phyloP scores from a whole-genome alignment of 306 rosid species.

The Fragaria vesca region DNA sequence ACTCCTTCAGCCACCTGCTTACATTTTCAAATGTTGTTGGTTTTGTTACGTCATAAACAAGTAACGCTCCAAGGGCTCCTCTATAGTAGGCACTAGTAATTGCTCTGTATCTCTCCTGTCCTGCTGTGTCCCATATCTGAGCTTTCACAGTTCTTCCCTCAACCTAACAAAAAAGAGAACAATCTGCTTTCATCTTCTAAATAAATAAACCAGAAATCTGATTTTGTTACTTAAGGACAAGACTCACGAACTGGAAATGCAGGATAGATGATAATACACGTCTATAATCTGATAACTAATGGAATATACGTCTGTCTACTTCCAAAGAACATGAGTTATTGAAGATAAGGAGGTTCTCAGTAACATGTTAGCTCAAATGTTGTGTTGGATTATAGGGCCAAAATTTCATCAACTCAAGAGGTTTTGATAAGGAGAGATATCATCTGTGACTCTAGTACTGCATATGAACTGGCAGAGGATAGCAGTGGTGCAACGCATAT shows the following conservation, averaged over 20 bases:
- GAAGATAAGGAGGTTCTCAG: neutral
- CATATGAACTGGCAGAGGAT: neutral
- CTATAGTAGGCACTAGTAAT: conserved; percentile 92
- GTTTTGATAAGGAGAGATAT: neutral
- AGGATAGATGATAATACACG: neutral
- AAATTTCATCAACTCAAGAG: neutral
- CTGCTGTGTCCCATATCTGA: conserved; percentile 98
- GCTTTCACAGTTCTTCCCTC: conserved; percentile 91
- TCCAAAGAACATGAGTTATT: neutral
- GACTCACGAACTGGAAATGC: neutral
- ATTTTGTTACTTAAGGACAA: neutral
- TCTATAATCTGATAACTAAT: neutral
- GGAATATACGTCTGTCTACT: neutral
- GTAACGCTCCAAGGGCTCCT: conserved; percentile 93
- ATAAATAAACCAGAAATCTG: neutral
- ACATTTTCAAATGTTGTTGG: conserved; percentile 89
- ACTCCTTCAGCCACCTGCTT: conserved; percentile 89
- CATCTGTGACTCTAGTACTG: neutral
- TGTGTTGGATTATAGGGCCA: neutral
- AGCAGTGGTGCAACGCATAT: neutral
- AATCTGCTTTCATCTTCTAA: neutral
- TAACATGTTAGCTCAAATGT: neutral
- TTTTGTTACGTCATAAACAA: conserved; percentile 79
- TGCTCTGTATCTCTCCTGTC: conserved; percentile 95
- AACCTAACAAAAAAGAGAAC: conserved; percentile 42